A percentile compares a stretch with the other conserved stretches of the same genome.
Conservation (phyloP, 139 green algal species). For the Desmodesmus armatus region DNA sequence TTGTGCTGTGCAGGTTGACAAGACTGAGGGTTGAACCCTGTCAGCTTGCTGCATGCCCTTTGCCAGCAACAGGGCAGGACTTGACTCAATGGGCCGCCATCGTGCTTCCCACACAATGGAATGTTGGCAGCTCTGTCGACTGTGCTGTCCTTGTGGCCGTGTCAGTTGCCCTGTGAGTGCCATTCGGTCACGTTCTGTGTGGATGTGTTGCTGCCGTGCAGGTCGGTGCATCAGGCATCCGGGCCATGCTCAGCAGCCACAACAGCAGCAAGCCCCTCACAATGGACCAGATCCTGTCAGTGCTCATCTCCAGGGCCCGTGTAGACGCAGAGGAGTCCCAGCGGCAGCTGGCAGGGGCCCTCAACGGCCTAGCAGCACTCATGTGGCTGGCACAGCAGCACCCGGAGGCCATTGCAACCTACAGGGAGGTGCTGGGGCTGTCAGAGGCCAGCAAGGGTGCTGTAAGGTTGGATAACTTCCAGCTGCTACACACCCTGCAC, state of each 20-base stretch:
- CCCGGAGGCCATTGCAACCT: conserved; percentile 66
- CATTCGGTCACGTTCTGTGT: too few species aligned
- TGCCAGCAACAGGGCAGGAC: too few species aligned
- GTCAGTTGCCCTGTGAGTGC: too few species aligned
- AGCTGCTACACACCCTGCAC: conserved; percentile 89
- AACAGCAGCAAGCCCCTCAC: conserved; percentile 68
- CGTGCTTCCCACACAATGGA: too few species aligned
- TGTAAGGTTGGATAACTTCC: conserved; percentile 72
- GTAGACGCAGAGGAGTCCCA: conserved; percentile 93
- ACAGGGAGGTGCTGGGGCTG: conserved; percentile 73
- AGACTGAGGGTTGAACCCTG: too few species aligned
- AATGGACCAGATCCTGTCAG: conserved; percentile 88
- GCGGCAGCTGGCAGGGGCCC: conserved; percentile 74
- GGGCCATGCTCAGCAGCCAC: conserved; percentile 47
- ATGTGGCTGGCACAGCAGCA: conserved; percentile 64
- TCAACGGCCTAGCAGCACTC: conserved; percentile 89
- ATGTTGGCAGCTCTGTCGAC: too few species aligned
- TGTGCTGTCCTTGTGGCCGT: too few species aligned
- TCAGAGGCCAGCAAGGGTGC: conserved; percentile 61
- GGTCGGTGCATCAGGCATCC: conserved; percentile 81
- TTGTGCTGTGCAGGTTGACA: too few species aligned
- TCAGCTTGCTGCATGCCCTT: too few species aligned
- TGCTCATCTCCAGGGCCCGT: conserved; percentile 71
- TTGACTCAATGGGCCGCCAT: too few species aligned
- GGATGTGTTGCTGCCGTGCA: conserved; percentile 41